Evolutionary conservation across 179 eudicot genomes (phyloP), one percentile per base, ranked within the genome.

Genomic region (Heliamphora pulchella): DNA sequence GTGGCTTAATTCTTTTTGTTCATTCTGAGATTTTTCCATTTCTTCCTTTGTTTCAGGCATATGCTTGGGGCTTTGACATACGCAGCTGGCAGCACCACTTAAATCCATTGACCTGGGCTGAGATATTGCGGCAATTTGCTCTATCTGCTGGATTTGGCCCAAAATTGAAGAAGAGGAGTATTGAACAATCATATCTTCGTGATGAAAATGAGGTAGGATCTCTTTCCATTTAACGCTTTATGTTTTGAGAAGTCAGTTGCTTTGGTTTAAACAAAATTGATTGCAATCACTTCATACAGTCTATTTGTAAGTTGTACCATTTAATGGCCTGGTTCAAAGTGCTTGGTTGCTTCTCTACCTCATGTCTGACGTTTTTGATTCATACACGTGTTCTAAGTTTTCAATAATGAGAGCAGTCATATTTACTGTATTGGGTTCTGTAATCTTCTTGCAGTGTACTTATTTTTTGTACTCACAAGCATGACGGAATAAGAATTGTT

Each of bases 11-110:
- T 18, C 18, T 75, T 58, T 74, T 51, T 51, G 51, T 54, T 54
- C 76, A 18, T 31, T 59, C 43, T 78, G 76, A 79, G 53, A 51
- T 47, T 54, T 64, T 43, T 67, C 59, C 75, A 8, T 4, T 10
- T 55, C 8, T 8, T n/a, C 20, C 61, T 78, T 62, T 79, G 78
- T 59, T 51, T 84, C 88, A 94, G 98, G 98, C 97, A 74, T 94
- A 89, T 86, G 83, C 94, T 58, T 94, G 98, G 98, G 98, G 98
- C 69, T 94, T 92, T 86, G 96, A 94, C 83, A 87, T 94, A 78
- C 85, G 90, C 82, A 90, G 88, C 81, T 94, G 98, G 98, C 93
- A 92, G 80, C 83, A 83, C 55, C 96, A 91, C 87, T 88, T 94
- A 80, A 92, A 81, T 83, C 89, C 93, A 9, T 82, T 90, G 82